Evolutionary conservation across 768 basidiomycete species (phyloP).

Genomic region (Boletellus emodensis): DNA sequence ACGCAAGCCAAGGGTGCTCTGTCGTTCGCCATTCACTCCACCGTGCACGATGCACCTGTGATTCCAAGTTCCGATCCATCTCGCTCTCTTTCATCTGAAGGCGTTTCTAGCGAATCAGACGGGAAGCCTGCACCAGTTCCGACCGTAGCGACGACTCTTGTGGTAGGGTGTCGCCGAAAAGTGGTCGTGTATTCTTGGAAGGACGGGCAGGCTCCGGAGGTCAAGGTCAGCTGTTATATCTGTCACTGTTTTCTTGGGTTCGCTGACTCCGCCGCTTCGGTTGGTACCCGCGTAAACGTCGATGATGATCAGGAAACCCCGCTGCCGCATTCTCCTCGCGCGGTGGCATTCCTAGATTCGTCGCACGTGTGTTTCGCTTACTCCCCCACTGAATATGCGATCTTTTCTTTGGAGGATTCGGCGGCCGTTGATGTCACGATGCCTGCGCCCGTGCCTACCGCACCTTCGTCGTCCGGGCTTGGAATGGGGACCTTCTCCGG

Average conservation of each 20-base stretch:
- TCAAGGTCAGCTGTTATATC: constrained; percentile 45
- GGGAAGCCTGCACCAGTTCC: constrained; percentile 48
- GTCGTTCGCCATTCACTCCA: constrained; percentile 73
- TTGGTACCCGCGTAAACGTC: neutral
- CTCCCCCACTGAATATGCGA: constrained; percentile 59
- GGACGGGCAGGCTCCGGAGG: constrained; percentile 74
- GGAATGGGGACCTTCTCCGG: constrained; percentile 69
- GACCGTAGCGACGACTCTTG: constrained; percentile 66
- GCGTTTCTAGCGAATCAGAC: constrained; percentile 4
- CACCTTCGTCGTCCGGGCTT: constrained; percentile 29
- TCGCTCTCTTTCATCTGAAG: constrained; percentile 9
- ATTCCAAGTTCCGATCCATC: constrained; percentile 20
- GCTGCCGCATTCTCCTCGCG: constrained; percentile 88
- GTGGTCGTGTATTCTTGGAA: constrained; percentile 84
- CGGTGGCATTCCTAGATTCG: constrained; percentile 67
- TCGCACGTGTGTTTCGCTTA: constrained; percentile 72
- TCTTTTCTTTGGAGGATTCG: constrained; percentile 64
- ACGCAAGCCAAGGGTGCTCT: constrained; percentile 76
- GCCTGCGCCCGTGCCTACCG: constrained; percentile 38
- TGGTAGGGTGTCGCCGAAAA: constrained; percentile 83
- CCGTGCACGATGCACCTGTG: constrained; percentile 43
- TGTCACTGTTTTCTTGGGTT: neutral
- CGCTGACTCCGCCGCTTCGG: neutral
- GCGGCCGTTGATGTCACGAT: constrained; percentile 51
- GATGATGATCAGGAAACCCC: constrained; percentile 58